Evolutionary conservation across 75 land plant species (phyloP), one percentile per base, ranked within the genome.

Genomic region (Isoetes taiwanensis): DNA sequence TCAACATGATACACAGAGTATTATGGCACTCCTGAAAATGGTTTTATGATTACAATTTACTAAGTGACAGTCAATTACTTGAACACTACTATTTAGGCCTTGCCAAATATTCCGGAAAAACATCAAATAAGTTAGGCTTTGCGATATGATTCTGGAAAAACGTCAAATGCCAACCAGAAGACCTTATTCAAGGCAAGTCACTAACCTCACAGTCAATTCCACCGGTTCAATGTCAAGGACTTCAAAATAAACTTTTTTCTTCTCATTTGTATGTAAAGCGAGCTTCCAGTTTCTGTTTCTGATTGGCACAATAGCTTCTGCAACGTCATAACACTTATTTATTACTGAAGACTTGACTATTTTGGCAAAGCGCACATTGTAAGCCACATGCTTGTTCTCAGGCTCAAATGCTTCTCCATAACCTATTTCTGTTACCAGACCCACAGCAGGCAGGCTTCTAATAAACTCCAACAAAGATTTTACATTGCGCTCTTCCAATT

Each of bases 181-280:
- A n/a, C n/a, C n/a, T n/a, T n/a, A n/a, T n/a, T n/a, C n/a, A n/a
- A n/a, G n/a, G n/a, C n/a, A n/a, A n/a, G n/a, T n/a, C 14, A 9
- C 14, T 37, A 9, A 90, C 98, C 98, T 93, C 52, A 93, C 50
- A 59, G 86, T 79, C 20, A 87, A 35, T 27, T 78, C 78, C 31
- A 86, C 63, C n/a, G 98, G 95, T 24, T 72, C 71, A 57, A 93
- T 35, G 31, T 77, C 67, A 59, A 93, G 65, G 1, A 35, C 55
- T 72, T 93, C 95, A 26, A 93, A 75, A 54, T 87, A 93, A 23
- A 82, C 80, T 64, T 93, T 93, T 41, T 68, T 79, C 39, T 79
- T 75, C 55, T 65, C 76, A 68, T 74, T 71, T 17, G 89, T 83
- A 31, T 80, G 61, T 12, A 86, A 75, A 20, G 67, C 73, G 54